Conservation (phyloP, 768 basidiomycete genomes). For the Lanmaoa pseudosensibilis region DNA sequence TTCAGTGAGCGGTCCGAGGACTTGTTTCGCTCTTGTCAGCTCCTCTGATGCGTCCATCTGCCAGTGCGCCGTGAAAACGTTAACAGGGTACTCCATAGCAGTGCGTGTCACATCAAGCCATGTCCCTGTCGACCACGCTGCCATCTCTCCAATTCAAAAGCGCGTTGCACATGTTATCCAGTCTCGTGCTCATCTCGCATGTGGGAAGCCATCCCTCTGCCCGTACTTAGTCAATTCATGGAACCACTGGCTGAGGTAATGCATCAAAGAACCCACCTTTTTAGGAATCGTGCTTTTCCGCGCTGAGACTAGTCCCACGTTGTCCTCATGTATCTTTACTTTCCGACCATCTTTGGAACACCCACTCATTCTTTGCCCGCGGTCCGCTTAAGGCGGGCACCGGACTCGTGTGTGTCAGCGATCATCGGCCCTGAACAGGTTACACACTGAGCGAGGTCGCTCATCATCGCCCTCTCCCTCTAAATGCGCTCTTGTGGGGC, state of each 20-base stretch:
- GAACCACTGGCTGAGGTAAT: constrained; percentile 1
- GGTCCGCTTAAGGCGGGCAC: not conserved
- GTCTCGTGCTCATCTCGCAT: not conserved
- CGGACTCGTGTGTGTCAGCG: not conserved
- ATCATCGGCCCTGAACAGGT: not conserved
- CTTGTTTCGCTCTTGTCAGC: not conserved
- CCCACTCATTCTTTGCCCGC: not conserved
- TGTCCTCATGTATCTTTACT: not conserved
- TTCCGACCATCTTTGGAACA: not conserved
- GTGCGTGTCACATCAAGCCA: not conserved
- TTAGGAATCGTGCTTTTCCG: not conserved
- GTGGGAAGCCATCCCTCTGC: not conserved
- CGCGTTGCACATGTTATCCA: not conserved
- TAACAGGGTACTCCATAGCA: not conserved
- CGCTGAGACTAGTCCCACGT: constrained; percentile 4
- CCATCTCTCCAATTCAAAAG: not conserved
- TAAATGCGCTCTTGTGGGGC: not conserved
- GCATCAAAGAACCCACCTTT: constrained; percentile 3
- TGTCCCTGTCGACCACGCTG: constrained; percentile 13
- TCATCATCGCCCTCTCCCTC: not conserved
- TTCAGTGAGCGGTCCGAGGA: constrained; percentile 7
- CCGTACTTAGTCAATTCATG: not conserved
- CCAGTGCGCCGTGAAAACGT: not conserved
- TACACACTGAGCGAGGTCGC: too few species aligned
- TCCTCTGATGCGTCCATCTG: not conserved